These are phyloP conservation scores for Barnettozyma sp. DNA, from an alignment of 805 yeast species.

Conservation along the genomic window DNA sequence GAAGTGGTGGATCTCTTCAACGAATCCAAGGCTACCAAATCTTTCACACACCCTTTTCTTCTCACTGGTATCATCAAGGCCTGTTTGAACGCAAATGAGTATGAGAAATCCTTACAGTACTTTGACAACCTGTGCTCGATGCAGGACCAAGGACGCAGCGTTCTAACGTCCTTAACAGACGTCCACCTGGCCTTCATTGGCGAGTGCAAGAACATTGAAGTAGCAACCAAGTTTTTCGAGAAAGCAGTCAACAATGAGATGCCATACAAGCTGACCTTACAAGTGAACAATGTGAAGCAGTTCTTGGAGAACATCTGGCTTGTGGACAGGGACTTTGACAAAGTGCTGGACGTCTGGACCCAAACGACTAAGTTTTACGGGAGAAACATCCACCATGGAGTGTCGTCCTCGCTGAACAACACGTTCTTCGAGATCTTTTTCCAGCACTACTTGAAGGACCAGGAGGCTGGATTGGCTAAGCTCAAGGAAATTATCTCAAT, in stretches of 20 bases:
- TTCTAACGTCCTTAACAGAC: constrained; percentile 53
- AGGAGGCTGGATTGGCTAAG: constrained; percentile 46
- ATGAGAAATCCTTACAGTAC: constrained; percentile 55
- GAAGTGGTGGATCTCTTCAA: constrained; percentile 55
- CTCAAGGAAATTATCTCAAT: constrained; percentile 50
- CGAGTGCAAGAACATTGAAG: constrained; percentile 60
- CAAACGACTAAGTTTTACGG: constrained; percentile 54
- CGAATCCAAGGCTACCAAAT: constrained; percentile 30
- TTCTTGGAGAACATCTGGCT: constrained; percentile 56
- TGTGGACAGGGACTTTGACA: constrained; percentile 48
- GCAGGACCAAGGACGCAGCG: constrained; percentile 33
- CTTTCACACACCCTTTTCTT: constrained; percentile 35
- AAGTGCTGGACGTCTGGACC: constrained; percentile 56
- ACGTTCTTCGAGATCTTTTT: constrained; percentile 65
- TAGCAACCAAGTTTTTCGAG: constrained; percentile 68
- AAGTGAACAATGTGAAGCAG: constrained; percentile 65
- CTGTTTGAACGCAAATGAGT: constrained; percentile 57
- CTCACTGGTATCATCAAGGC: constrained; percentile 70
- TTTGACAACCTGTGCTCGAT: constrained; percentile 55
- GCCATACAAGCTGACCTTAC: constrained; percentile 66
- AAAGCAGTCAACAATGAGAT: constrained; percentile 62
- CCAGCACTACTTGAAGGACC: constrained; percentile 41
- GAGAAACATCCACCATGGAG: constrained; percentile 53
- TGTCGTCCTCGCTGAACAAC: constrained; percentile 66
- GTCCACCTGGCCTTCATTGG: constrained; percentile 78